These are phyloP conservation scores for Solanum lycopersicoides DNA, from an alignment of 257 asterid genomes.

Conservation along the genomic window DNA sequence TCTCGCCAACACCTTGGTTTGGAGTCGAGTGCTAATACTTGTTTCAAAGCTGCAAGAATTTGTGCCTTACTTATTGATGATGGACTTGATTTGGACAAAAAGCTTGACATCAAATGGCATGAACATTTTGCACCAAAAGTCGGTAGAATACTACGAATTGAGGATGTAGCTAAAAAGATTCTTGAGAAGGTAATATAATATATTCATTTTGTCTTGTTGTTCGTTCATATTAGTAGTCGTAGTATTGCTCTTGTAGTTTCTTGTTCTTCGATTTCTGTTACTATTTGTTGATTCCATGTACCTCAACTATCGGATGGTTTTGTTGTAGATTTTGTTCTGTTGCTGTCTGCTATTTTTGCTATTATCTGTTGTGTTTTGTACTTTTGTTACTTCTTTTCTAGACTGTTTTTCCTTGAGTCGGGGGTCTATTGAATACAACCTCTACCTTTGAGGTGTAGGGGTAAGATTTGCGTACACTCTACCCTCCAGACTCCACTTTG, in stretches of 20 bases:
- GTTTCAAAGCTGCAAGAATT: conserved; percentile 61
- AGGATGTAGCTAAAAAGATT: conserved; percentile 62
- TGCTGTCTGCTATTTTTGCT: neutral
- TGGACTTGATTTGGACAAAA: conserved; percentile 65
- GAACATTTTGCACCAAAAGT: conserved; percentile 49
- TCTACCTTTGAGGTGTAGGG: neutral
- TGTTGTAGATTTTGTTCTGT: neutral
- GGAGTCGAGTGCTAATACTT: conserved; percentile 50
- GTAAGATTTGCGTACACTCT: neutral
- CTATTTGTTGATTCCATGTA: neutral
- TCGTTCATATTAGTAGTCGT: neutral
- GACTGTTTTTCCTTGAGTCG: neutral
- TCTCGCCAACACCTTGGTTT: conserved; percentile 49
- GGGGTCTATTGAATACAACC: neutral
- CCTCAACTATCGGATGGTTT: neutral
- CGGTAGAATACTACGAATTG: conserved; percentile 73
- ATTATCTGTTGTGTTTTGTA: neutral
- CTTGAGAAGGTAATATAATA: conserved; percentile 52
- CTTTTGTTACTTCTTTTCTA: neutral
- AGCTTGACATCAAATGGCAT: conserved; percentile 60
- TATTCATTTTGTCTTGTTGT: neutral
- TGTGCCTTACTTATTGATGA: conserved; percentile 72
- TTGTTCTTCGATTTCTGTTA: neutral
- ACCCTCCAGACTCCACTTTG: neutral
- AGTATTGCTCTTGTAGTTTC: neutral